Evolutionary conservation across 2,329 filamentous ascomycete genomes (phyloP).

Genomic region (Ophiocordyceps sinensis): DNA sequence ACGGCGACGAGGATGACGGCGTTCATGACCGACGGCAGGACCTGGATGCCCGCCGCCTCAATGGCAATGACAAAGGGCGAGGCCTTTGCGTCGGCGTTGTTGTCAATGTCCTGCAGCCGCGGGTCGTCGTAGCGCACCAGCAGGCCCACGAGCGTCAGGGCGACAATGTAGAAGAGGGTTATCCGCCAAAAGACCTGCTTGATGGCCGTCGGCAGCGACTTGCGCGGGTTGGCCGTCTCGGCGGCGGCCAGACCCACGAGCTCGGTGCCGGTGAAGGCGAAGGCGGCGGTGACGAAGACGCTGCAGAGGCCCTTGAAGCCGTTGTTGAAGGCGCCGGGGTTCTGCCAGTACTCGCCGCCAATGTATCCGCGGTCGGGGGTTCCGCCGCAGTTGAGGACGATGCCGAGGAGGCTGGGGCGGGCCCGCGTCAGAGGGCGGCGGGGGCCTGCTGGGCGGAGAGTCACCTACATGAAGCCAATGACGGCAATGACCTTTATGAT

Average conservation of each 20-base stretch:
- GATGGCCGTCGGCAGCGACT: constrained; percentile 71
- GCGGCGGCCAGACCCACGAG: constrained; percentile 64
- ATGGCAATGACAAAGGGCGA: constrained; percentile 94
- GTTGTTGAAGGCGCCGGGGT: constrained; percentile 74
- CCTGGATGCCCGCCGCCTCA: constrained; percentile 64
- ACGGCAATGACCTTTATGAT: constrained; percentile 77
- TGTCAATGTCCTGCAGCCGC: constrained; percentile 42
- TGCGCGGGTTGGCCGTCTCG: constrained; percentile 64
- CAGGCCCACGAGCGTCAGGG: constrained; percentile 66
- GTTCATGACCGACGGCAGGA: constrained; percentile 83
- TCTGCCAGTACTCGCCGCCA: constrained; percentile 60
- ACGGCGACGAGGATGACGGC: constrained; percentile 86
- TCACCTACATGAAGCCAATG: constrained; percentile 68
- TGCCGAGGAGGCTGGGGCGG: constrained; percentile 54
- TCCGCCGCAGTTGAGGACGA: constrained; percentile 75
- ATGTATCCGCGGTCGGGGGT: constrained; percentile 63
- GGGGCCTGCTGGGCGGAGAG: not conserved
- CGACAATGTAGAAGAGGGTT: constrained; percentile 76
- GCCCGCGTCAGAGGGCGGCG: not conserved
- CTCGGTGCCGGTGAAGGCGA: constrained; percentile 64
- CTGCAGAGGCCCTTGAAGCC: constrained; percentile 73
- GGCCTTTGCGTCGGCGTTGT: constrained; percentile 51
- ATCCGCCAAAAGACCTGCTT: constrained; percentile 97
- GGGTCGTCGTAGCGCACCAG: constrained; percentile 61
- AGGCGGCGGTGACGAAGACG: constrained; percentile 64